Base-by-base conservation (phyloP, 208 protist genomes). In the Phytomonas francai region DNA sequence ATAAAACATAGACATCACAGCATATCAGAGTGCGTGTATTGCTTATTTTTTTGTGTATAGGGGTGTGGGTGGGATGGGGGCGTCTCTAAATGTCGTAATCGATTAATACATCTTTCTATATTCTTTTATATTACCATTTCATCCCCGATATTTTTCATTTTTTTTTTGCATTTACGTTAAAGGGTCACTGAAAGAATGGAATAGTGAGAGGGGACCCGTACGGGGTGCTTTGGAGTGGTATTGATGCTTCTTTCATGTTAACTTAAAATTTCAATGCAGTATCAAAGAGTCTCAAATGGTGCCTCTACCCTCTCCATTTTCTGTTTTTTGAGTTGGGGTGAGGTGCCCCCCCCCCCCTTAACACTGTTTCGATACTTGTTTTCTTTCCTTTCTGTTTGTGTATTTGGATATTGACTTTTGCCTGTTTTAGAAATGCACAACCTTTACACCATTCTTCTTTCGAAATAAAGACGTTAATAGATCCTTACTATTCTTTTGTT, bases 401-500 rank as follows among this genome's bases (percentile, higher is more conserved):
- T 25, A 54, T 54, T 19, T 5, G 22, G 45, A 54, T 54, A 19
- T 54, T 54, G 45, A 25, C 19, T 54, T 5, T 22, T 67, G 16
- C 45, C 14, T 65, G 11, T 60, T 59, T 65, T 63, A 27, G 67
- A 65, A 65, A 25, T 33, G 14, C 42, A 70, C 39, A 30, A 33
- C 7, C 28, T 32, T 54, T 54, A 25, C 16, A 25, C 11, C 8
- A 7, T 45, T 7, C 45, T 54, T 54, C 45, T 54, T 5, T 9
- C 11, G 45, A 54, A 32, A 59, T 16, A 66, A 63, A 27, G 28
- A 59, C n/a, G 11, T 68, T 32, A 51, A 4, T 39, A 32, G 45
- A 63, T 54, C 67, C 65, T 63, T 67, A 7, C 60, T 32, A 73
- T 56, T 73, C n/a, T 56, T 74, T 67, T 74, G 42, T 69, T 78